Base-by-base conservation (phyloP, 352 stramenopile species). In the Heterotrichella gracilis region DNA sequence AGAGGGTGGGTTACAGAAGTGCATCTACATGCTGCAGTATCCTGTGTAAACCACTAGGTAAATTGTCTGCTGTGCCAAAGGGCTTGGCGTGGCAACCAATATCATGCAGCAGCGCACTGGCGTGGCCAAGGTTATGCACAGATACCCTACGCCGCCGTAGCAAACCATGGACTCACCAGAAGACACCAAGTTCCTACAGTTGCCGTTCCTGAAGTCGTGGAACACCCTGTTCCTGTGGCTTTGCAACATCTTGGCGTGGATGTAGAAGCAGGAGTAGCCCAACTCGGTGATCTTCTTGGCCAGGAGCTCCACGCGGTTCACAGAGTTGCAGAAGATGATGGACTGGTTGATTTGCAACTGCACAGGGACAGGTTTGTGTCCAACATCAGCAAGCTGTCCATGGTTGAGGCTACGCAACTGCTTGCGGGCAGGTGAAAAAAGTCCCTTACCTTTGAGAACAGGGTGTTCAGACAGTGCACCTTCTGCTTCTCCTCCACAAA, bases 321-420 rank as follows among this genome's bases (percentile, higher is more conserved):
- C 90, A 71, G 87, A 96, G 79, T 98, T 98, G 77, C 90, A 97
- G 75, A 98, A 99, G 72, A 99, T 99, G 77, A 99, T 98, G 73
- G 84, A 95, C 81, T 99, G 93, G 76, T 97, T 98, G 74, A 99
- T 95, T 76, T 98, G 91, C 13, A 98, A 80, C 77, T 84, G 80
- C n/a, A n/a, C n/a, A n/a, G n/a, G n/a, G n/a, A n/a, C n/a, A n/a
- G 0, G n/a, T 70, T 70, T 71, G 21, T 19, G 39, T 67, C n/a
- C 17, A 17, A 71, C 69, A 17, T 17, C 0, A 70, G n/a, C 14
- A 20, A 72, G 19, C n/a, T n/a, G n/a, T n/a, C n/a, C n/a, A n/a
- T n/a, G n/a, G n/a, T n/a, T n/a, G n/a, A n/a, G n/a, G n/a, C n/a
- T n/a, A n/a, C n/a, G n/a, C n/a, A n/a, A n/a, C n/a, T n/a, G n/a